phyloP scores from a whole-genome alignment of 2,329 filamentous ascomycete species.

The Byssoonygena ceratinophila region DNA sequence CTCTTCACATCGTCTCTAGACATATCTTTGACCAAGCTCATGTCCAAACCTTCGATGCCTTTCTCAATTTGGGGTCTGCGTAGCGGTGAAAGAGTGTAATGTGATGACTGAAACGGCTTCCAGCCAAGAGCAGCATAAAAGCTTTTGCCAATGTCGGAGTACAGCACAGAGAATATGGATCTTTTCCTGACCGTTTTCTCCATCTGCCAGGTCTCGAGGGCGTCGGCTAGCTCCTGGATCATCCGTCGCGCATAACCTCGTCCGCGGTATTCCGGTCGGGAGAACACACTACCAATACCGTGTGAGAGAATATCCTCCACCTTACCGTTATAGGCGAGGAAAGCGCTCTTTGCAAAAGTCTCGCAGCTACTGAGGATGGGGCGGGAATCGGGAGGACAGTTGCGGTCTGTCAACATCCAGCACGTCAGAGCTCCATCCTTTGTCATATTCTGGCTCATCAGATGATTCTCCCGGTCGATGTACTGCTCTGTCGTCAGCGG shows the following conservation, averaged over 20 bases:
- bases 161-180: constrained; percentile 64
- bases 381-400: constrained; percentile 30
- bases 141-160: constrained; percentile 72
- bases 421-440: constrained; percentile 46
- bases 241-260: constrained; percentile 68
- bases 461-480: constrained; percentile 46
- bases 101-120: constrained; percentile 61
- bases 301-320: constrained; percentile 52
- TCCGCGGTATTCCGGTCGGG: constrained; percentile 54
- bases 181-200: constrained; percentile 31
- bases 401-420: constrained; percentile 49
- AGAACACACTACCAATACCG: constrained; percentile 73
- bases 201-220: constrained; percentile 44
- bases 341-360: constrained; percentile 37
- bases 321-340: constrained; percentile 41
- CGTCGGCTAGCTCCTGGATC: constrained; percentile 54
- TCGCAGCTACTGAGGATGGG: constrained; percentile 50
- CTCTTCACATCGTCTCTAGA: constrained; percentile 27
- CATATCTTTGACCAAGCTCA: constrained; percentile 26
- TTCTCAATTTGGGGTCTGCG: constrained; percentile 19
- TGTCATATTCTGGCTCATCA: constrained; percentile 44
- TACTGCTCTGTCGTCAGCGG: constrained; percentile 46
- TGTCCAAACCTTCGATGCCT: constrained; percentile 19
- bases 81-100: constrained; percentile 52
- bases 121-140: constrained; percentile 74